These are phyloP conservation scores for Chaetomium fimeti DNA, from an alignment of 495 filamentous ascomycete genomes.

Conservation along the genomic window DNA sequence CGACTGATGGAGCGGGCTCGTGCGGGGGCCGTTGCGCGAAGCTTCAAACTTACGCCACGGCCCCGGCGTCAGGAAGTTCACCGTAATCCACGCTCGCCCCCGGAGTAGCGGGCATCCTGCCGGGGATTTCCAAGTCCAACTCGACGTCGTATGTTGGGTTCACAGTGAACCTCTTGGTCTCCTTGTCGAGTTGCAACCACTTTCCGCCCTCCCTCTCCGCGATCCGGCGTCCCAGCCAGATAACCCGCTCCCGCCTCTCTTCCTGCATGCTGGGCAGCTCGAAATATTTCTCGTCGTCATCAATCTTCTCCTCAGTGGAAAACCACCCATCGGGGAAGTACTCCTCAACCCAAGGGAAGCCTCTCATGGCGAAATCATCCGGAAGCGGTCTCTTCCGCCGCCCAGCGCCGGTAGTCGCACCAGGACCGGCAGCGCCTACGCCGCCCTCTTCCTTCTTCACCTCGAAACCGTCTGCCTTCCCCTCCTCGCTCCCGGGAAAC, in stretches of 20 bases:
- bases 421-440: constrained; percentile 41
- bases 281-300: constrained; percentile 73
- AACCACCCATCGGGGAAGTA: constrained; percentile 76
- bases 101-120: not conserved
- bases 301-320: constrained; percentile 56
- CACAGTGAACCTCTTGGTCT: constrained; percentile 37
- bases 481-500: constrained; percentile 3
- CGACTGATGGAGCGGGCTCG: too few species aligned
- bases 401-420: not conserved
- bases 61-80: constrained; percentile 32
- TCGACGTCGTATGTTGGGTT: constrained; percentile 33
- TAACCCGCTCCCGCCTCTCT: constrained; percentile 66
- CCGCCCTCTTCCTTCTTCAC: constrained; percentile 33
- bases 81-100: constrained; percentile 27
- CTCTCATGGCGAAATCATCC: constrained; percentile 80
- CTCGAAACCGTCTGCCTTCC: not conserved
- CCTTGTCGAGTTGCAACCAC: constrained; percentile 40
- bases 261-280: constrained; percentile 65
- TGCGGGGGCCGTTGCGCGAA: too few species aligned
- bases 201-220: constrained; percentile 38
- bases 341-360: constrained; percentile 65
- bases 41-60: not conserved
- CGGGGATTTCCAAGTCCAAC: constrained; percentile 14
- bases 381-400: constrained; percentile 60
- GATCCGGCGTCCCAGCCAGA: constrained; percentile 67